phyloP scores from a whole-genome alignment of 371 early-diverging fungal species.

The Choanephora cucurbitarum region DNA sequence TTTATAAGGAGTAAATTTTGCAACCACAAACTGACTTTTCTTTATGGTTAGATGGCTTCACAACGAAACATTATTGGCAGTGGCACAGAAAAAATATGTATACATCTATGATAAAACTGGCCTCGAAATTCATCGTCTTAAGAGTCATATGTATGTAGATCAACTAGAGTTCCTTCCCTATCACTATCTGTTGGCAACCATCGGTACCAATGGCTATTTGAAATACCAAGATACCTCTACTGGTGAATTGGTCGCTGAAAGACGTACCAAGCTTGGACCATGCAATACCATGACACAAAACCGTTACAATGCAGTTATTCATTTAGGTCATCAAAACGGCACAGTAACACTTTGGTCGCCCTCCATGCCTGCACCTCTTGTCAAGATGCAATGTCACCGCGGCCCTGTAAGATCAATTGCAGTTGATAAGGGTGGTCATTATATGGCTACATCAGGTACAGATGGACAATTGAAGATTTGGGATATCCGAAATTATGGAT shows the following conservation, averaged over 20 bases:
- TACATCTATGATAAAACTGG: constrained; percentile 97
- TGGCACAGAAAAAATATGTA: constrained; percentile 94
- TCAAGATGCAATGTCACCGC: constrained; percentile 94
- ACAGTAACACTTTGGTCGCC: constrained; percentile 97
- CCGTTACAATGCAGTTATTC: constrained; percentile 91
- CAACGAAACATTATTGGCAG: constrained; percentile 96
- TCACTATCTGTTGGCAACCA: constrained; percentile 92
- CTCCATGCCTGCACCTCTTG: constrained; percentile 75
- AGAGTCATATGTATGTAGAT: constrained; percentile 81
- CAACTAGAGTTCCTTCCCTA: constrained; percentile 94
- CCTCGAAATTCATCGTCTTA: constrained; percentile 91
- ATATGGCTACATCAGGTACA: constrained; percentile 93
- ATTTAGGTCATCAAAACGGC: constrained; percentile 93
- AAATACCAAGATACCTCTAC: constrained; percentile 98
- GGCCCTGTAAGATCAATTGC: constrained; percentile 87
- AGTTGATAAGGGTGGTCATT: constrained; percentile 83
- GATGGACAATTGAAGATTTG: constrained; percentile 94
- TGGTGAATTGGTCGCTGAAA: constrained; percentile 87
- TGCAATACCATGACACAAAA: constrained; percentile 90
- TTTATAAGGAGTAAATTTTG: background rate
- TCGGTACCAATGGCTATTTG: constrained; percentile 82
- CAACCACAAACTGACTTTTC: background rate
- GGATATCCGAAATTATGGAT: constrained; percentile 93
- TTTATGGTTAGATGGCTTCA: constrained; percentile 79
- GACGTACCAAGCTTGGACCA: constrained; percentile 77